Evolutionary conservation across 2,329 filamentous ascomycete species (phyloP), one percentile per base, ranked within the genome.

Genomic region (Metarhizium humberi): DNA sequence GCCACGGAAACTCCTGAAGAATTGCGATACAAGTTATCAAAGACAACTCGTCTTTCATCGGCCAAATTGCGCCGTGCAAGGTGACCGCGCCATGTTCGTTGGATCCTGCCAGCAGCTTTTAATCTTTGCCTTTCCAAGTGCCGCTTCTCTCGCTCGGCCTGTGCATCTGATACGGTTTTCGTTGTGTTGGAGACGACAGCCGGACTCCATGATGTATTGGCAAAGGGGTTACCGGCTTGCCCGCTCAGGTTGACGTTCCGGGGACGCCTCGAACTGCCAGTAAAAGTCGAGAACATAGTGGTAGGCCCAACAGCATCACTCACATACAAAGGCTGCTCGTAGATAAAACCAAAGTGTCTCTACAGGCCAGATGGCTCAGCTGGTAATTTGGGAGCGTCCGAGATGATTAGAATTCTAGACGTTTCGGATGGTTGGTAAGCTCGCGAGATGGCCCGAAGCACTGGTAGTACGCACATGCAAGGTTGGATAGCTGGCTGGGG

Each of bases 211-310:
- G 78, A 75, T 36, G 78, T 78, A 61, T 81, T 81, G 57, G 80
- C 85, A 69, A 94, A 95, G 3, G 91, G 90, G 66, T 96, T 95
- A 52, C 78, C 77, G 61, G 82, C 83, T 63, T 92, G 87, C 59
- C 91, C 94, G 61, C 90, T 94, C 58, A 99, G 85, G 72, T 97
- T 96, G 68, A 97, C 90, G 69, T 96, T 92, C 61, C 94, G 86
- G 58, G 87, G 86, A 62, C 89, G 88, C 66, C 90, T 86, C 64
- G 90, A 89, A 72, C 75, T 89, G 63, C 94, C 94, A 29, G 89
- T 94, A 74, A 99, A 99, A 54, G 88, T 91, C 58, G 88, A 86
- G 74, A 94, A 95, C 92, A 96, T 96, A 67, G 62, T 54, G 51
- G 52, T 48, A 49, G 49, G 53, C 50, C 53, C 34, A 47, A 45